Conservation (phyloP, 352 stramenopile genomes). For the Phytopythium oedochilum region DNA sequence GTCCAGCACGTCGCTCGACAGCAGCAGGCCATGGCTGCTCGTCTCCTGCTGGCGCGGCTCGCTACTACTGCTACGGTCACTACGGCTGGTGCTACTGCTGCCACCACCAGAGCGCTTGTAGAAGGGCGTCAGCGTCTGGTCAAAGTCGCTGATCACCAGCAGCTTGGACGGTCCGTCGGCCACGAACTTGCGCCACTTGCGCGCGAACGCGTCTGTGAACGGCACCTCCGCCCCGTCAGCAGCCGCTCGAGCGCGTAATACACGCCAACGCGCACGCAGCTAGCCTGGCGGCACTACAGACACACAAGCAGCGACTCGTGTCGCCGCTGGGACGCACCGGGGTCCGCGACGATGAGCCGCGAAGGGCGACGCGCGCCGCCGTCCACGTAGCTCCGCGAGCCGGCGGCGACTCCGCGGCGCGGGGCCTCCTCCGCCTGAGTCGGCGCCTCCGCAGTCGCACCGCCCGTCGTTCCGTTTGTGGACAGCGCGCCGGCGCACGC, state of each 20-base stretch:
- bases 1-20: slow-evolving; percentile 17
- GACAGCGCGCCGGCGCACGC: background rate
- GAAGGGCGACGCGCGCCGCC: background rate
- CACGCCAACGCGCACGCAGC: too few relatives aligned
- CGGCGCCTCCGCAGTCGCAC: background rate
- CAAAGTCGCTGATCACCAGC: slow-evolving; percentile 73
- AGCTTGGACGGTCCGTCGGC: slow-evolving; percentile 54
- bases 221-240: too few relatives aligned
- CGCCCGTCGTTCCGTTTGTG: background rate
- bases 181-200: slow-evolving; percentile 69
- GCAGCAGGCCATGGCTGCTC: slow-evolving; percentile 21
- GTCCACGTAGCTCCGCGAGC: background rate
- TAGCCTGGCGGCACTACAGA: too few relatives aligned
- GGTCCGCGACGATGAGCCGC: slow-evolving; percentile 3
- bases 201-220: slow-evolving; percentile 62
- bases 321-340: background rate
- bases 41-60: slow-evolving; percentile 11
- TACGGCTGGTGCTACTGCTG: too few relatives aligned
- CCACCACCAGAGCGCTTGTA: slow-evolving; percentile 26
- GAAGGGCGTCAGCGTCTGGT: slow-evolving; percentile 63
- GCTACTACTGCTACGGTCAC: too few relatives aligned
- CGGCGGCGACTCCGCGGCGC: background rate
- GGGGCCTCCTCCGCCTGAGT: background rate
- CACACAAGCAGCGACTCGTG: background rate
- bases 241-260: too few relatives aligned